These are phyloP conservation scores for Mrakia hoshinonis DNA, from an alignment of 768 basidiomycete genomes.

Conservation along the genomic window DNA sequence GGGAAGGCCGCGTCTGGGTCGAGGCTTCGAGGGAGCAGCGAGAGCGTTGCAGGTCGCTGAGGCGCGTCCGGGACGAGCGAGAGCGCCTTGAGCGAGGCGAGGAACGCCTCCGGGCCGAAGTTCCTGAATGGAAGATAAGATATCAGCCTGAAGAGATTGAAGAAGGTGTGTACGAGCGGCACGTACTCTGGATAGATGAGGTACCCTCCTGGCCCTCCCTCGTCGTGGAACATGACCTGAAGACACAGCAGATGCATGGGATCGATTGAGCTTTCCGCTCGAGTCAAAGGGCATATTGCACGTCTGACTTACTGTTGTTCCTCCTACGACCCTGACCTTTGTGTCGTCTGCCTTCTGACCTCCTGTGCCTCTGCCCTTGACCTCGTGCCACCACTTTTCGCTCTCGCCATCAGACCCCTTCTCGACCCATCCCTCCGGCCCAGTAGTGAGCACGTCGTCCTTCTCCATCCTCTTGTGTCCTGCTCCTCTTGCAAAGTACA, in stretches of 20 bases:
- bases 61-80: neutral
- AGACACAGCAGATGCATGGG: neutral
- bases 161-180: neutral
- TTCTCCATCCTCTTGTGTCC: constrained; percentile 6
- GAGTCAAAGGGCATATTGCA: neutral
- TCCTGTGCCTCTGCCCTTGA: neutral
- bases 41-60: neutral
- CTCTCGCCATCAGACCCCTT: constrained; percentile 8
- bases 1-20: neutral
- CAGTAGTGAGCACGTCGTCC: neutral
- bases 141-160: neutral
- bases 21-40: neutral
- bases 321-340: neutral
- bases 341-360: neutral
- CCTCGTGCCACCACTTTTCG: neutral
- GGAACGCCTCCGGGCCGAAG: constrained; percentile 1
- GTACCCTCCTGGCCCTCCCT: neutral
- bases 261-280: neutral
- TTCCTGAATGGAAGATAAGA: neutral
- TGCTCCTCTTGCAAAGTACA: constrained; percentile 4
- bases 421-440: neutral
- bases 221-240: constrained; percentile 8
- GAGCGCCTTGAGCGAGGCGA: constrained; percentile 1
- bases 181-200: neutral
- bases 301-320: neutral